Base-by-base conservation (phyloP, 2,329 filamentous ascomycete species). In the Pseudogymnoascus sp. region DNA sequence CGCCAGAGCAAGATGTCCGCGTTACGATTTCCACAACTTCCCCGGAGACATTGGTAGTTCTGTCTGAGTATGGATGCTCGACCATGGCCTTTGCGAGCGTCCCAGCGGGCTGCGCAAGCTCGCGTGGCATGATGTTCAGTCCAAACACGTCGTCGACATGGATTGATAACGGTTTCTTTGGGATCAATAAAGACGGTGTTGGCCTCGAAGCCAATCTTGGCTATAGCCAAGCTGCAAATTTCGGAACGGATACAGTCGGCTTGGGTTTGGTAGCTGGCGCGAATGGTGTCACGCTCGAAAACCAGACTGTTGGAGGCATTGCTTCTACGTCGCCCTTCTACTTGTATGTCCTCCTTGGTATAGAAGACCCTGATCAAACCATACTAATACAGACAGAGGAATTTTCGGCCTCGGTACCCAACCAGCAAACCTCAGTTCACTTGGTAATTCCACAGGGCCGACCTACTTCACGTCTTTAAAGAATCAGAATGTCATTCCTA, bases 1-100 rank as follows among this genome's bases (percentile, higher is more conserved):
- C 69, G 3, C 72, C 75, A 16, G 70, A 73, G 53, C 73, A 76
- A 63, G 69, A 72, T 63, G 66, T 77, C 12, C 69, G 75, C 62
- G 75, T 77, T 3, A 70, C 77, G 11, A 69, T 77, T 8, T 77
- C 76, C 28, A 78, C 76, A 16, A 73, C 76, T 1, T 75, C 75
- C 9, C 72, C 75, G 1, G 67, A 75, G 46, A 69, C 74, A 8
- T 64, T 77, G 59, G 75, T 77, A 5, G 71, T 73, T 0, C 53
- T 74, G 5, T 67, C 71, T 7, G 68, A 72, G 5, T 46, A 46
- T 18, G 66, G 64, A 5, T 77, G 76, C 64, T 72, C 73, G 34
- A 67, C 65, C 0, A 63, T 65, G 2, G 73, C 70, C 8, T 74
- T 77, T n/a, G 62, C 63, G 4, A 66, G 67, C 11, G 69, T 76